Evolutionary conservation across 805 yeast genomes (phyloP).

Genomic region (Candida manassasensis): DNA sequence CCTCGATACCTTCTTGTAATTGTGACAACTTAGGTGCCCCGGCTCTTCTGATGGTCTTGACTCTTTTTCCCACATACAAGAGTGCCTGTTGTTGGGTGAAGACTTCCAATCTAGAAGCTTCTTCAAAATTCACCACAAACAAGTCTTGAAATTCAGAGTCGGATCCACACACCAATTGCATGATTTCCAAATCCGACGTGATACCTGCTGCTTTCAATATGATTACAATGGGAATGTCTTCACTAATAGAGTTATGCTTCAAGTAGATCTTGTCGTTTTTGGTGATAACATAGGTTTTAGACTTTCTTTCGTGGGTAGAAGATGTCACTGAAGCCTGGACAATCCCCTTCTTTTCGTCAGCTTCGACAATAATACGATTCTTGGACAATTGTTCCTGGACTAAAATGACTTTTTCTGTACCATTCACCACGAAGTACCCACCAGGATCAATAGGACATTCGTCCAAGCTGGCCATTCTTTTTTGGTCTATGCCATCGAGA

Average conservation of each 20-base stretch:
- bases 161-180: conserved; percentile 91
- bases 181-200: conserved; percentile 84
- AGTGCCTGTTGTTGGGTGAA: conserved; percentile 92
- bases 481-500: conserved; percentile 70
- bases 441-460: conserved; percentile 99
- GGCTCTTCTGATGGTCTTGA: conserved; percentile 85
- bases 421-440: conserved; percentile 95
- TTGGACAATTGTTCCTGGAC: conserved; percentile 96
- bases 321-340: conserved; percentile 98
- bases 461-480: conserved; percentile 78
- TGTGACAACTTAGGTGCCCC: conserved; percentile 75
- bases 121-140: conserved; percentile 91
- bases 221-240: conserved; percentile 91
- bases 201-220: conserved; percentile 94
- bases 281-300: conserved; percentile 92
- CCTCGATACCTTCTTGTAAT: conserved; percentile 94
- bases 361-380: conserved; percentile 96
- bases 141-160: conserved; percentile 86
- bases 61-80: conserved; percentile 84
- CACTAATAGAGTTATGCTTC: conserved; percentile 92
- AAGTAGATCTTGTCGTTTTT: conserved; percentile 84
- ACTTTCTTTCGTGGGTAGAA: conserved; percentile 96
- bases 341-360: conserved; percentile 88
- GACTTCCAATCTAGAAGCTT: conserved; percentile 78
- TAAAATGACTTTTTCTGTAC: conserved; percentile 94